phyloP scores from a whole-genome alignment of 768 basidiomycete species.

The Flagelloscypha sp. region DNA sequence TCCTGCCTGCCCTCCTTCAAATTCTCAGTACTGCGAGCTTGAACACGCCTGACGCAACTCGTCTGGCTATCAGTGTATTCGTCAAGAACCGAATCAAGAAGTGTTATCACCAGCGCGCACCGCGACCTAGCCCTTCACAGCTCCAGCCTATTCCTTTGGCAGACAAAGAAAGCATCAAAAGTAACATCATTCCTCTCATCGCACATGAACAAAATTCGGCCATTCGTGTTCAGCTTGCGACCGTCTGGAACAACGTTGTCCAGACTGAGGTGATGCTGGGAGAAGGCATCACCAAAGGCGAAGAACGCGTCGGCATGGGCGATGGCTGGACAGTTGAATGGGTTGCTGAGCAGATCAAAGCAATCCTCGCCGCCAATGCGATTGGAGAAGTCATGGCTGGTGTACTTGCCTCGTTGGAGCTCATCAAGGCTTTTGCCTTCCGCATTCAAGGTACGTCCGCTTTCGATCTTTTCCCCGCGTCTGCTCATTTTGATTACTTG shows the following conservation, averaged over 20 bases:
- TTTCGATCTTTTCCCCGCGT: neutral
- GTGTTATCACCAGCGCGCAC: slow-evolving; percentile 45
- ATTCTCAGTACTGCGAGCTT: slow-evolving; percentile 67
- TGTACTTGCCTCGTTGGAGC: slow-evolving; percentile 68
- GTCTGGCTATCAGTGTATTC: slow-evolving; percentile 81
- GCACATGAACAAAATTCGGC: slow-evolving; percentile 55
- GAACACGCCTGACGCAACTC: slow-evolving; percentile 42
- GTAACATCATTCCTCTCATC: slow-evolving; percentile 60
- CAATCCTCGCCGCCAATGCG: slow-evolving; percentile 51
- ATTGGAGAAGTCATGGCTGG: slow-evolving; percentile 76
- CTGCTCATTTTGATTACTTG: no score
- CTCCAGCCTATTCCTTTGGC: slow-evolving; percentile 55
- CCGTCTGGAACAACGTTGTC: slow-evolving; percentile 58
- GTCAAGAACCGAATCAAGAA: slow-evolving; percentile 81
- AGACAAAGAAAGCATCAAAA: slow-evolving; percentile 69
- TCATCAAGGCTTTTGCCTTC: slow-evolving; percentile 67
- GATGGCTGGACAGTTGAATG: no score
- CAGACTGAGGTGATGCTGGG: no score
- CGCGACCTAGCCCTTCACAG: slow-evolving; percentile 13
- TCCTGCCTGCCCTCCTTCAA: slow-evolving; percentile 76
- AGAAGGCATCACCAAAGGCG: no score
- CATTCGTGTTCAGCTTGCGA: slow-evolving; percentile 71
- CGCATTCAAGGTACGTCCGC: slow-evolving; percentile 20
- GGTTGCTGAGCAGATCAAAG: slow-evolving; percentile 57
- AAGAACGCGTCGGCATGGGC: no score